phyloP scores from a whole-genome alignment of 495 filamentous ascomycete genomes.

The Aspergillus campestris region DNA sequence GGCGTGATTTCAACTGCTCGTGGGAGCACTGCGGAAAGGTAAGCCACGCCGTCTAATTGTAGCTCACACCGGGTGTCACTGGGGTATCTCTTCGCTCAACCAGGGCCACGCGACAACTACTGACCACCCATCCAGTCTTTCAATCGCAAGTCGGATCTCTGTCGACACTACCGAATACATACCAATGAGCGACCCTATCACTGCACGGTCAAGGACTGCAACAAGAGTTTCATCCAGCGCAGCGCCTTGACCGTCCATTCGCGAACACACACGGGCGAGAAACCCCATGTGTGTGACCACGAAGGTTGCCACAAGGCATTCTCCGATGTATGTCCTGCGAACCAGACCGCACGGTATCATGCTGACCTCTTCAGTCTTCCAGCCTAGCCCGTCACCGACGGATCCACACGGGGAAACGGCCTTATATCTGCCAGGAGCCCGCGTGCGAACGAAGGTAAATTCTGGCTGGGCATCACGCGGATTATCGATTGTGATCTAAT shows the following conservation, averaged over 20 bases:
- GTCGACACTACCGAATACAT: constrained; percentile 82
- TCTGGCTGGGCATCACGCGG: not conserved
- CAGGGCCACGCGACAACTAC: not conserved
- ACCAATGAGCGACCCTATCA: constrained; percentile 81
- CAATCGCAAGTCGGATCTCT: constrained; percentile 88
- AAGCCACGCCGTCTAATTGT: not conserved
- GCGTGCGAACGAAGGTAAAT: constrained; percentile 74
- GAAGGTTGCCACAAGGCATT: constrained; percentile 77
- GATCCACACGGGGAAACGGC: constrained; percentile 78
- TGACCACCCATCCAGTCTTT: constrained; percentile 54
- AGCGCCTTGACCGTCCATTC: constrained; percentile 83
- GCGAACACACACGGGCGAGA: constrained; percentile 82
- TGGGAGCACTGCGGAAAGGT: constrained; percentile 43
- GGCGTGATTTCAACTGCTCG: constrained; percentile 40
- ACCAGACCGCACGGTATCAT: not conserved
- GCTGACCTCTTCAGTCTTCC: constrained; percentile 53
- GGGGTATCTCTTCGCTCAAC: too few species aligned
- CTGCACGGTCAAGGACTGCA: constrained; percentile 61
- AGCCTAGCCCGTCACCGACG: constrained; percentile 79
- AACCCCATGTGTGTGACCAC: constrained; percentile 77
- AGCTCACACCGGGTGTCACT: not conserved
- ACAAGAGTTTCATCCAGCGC: constrained; percentile 85
- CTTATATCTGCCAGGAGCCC: constrained; percentile 71
- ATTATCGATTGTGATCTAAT: constrained; percentile 3
- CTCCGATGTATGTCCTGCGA: constrained; percentile 59